These are phyloP conservation scores for Fusarium lyarnte DNA, from an alignment of 2,329 filamentous ascomycete genomes.

Conservation along the genomic window DNA sequence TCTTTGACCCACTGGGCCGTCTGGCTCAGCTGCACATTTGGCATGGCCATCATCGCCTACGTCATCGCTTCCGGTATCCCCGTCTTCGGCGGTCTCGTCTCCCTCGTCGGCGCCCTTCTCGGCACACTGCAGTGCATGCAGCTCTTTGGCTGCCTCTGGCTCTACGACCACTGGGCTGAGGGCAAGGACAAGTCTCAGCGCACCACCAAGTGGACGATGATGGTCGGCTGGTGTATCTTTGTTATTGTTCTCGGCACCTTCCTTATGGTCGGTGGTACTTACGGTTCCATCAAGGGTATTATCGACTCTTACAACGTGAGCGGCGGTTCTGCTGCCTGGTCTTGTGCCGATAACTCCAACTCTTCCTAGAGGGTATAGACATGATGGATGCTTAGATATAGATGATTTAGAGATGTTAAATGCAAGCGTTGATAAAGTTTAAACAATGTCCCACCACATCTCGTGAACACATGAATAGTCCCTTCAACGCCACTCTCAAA, in stretches of 20 bases:
- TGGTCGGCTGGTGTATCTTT: constrained; percentile 23
- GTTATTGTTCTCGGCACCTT: constrained; percentile 45
- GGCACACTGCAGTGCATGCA: constrained; percentile 47
- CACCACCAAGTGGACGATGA: constrained; percentile 22
- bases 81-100: constrained; percentile 44
- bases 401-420: constrained; percentile 17
- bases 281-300: constrained; percentile 52
- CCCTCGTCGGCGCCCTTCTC: constrained; percentile 45
- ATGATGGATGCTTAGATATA: not conserved
- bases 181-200: constrained; percentile 27
- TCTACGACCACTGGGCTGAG: constrained; percentile 43
- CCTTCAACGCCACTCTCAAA: not conserved
- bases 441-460: fast-evolving
- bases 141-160: constrained; percentile 45
- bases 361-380: constrained; percentile 12
- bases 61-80: constrained; percentile 38
- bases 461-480: not conserved
- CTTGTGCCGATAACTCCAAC: constrained; percentile 56
- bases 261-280: constrained; percentile 56
- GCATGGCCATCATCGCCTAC: constrained; percentile 42
- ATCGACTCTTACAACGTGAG: constrained; percentile 47
- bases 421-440: constrained; percentile 24
- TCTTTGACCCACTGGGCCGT: constrained; percentile 44
- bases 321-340: constrained; percentile 53
- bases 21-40: constrained; percentile 46